These are phyloP conservation scores for Wickerhamiella siamensis DNA, from an alignment of 805 yeast species.

Conservation along the genomic window DNA sequence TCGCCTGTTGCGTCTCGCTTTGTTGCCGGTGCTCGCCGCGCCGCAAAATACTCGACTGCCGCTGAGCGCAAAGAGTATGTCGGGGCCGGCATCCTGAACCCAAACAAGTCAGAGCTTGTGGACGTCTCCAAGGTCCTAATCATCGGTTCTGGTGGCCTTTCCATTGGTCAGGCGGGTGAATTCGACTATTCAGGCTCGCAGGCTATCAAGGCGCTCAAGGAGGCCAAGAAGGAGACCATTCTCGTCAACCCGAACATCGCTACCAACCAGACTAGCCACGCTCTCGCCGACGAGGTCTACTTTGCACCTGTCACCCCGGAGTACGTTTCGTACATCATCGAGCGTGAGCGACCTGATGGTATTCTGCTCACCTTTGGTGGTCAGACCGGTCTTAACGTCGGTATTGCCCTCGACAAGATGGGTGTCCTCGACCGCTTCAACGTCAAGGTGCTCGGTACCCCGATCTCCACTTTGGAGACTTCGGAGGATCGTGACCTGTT, in stretches of 20 bases:
- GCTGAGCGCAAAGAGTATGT: conserved; percentile 18
- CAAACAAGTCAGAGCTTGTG: conserved; percentile 34
- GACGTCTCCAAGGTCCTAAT: conserved; percentile 79
- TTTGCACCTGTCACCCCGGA: conserved; percentile 95
- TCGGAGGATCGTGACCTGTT: conserved; percentile 96
- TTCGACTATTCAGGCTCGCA: conserved; percentile 92
- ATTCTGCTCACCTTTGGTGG: conserved; percentile 95
- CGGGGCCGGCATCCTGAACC: conserved; percentile 28
- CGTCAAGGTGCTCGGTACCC: conserved; percentile 94
- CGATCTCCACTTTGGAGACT: conserved; percentile 86
- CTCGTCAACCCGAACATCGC: conserved; percentile 93
- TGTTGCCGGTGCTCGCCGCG: not conserved
- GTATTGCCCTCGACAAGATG: conserved; percentile 87
- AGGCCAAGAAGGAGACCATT: conserved; percentile 73
- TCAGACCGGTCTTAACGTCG: conserved; percentile 93
- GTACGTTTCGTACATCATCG: conserved; percentile 86
- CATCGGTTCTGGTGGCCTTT: conserved; percentile 93
- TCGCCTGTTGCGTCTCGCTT: conserved; percentile 2
- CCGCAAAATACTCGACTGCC: not conserved
- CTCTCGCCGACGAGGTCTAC: conserved; percentile 89
- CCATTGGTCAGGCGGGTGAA: conserved; percentile 98
- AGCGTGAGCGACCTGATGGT: conserved; percentile 93
- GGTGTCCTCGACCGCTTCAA: conserved; percentile 84
- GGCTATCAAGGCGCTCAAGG: conserved; percentile 89
- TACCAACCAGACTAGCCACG: conserved; percentile 90